Conservation (phyloP, 1,139 yeast genomes). For the Hyphopichia buzzinii region DNA sequence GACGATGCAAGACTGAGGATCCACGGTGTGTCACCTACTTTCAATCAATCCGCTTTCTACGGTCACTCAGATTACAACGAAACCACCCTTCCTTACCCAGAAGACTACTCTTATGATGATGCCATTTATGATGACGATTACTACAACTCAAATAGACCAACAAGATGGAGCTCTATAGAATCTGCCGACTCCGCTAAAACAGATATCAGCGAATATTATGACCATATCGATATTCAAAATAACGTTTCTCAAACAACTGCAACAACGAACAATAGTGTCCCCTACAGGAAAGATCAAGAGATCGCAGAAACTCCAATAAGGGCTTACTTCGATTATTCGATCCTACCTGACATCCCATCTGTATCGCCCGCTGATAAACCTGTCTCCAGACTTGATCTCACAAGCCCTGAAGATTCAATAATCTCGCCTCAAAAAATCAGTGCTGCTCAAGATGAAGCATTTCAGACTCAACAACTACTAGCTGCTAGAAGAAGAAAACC, state of each 20-base stretch:
- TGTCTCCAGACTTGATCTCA: background rate
- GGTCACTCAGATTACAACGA: slow-evolving; percentile 3
- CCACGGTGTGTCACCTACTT: slow-evolving; percentile 16
- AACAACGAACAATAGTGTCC: slow-evolving; percentile 1
- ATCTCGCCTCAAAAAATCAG: slow-evolving; percentile 17
- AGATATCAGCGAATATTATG: slow-evolving; percentile 8
- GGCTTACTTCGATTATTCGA: slow-evolving; percentile 38
- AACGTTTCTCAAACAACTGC: background rate
- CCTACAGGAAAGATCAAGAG: slow-evolving; percentile 8
- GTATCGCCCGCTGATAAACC: slow-evolving; percentile 4
- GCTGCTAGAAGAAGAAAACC: slow-evolving; percentile 14
- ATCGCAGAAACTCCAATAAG: slow-evolving; percentile 26
- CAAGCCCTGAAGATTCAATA: slow-evolving; percentile 15
- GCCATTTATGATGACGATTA: slow-evolving; percentile 10
- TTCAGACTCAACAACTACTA: slow-evolving; percentile 6
- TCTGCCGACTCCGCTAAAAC: slow-evolving; percentile 13
- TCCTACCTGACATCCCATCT: slow-evolving; percentile 41
- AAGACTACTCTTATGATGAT: background rate
- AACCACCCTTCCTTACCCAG: background rate
- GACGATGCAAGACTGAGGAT: slow-evolving; percentile 4
- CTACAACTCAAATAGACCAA: slow-evolving; percentile 9
- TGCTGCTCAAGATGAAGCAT: slow-evolving; percentile 6
- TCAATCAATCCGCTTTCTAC: slow-evolving; percentile 1
- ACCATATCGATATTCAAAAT: slow-evolving; percentile 1
- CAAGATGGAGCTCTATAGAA: slow-evolving; percentile 16